phyloP scores from a whole-genome alignment of 805 yeast species.

The Komagataella ulmi region DNA sequence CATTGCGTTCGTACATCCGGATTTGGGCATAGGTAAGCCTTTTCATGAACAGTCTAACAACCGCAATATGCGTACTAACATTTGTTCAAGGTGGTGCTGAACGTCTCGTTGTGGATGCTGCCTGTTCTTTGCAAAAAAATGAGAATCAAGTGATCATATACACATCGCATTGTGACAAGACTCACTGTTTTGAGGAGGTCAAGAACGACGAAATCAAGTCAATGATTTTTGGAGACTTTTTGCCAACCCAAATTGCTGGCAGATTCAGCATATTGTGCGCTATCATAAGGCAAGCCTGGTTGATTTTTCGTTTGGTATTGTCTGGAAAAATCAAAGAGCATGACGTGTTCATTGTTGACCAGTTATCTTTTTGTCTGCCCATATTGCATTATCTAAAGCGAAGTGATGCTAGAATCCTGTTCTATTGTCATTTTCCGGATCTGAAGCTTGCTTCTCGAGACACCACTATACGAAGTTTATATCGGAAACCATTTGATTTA shows the following conservation, averaged over 20 bases:
- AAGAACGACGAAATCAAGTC: conserved; percentile 44
- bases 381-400: conserved; percentile 34
- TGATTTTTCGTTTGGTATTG: conserved; percentile 32
- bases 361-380: conserved; percentile 76
- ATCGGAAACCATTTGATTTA: conserved; percentile 74
- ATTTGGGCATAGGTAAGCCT: conserved; percentile 68
- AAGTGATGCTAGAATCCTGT: conserved; percentile 40
- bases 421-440: conserved; percentile 97
- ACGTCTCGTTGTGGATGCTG: conserved; percentile 91
- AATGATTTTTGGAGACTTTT: conserved; percentile 65
- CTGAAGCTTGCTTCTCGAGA: conserved; percentile 54
- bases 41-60: background rate
- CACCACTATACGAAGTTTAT: conserved; percentile 41
- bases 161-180: conserved; percentile 82
- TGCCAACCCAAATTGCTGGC: conserved; percentile 61
- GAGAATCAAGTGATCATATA: conserved; percentile 43
- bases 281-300: conserved; percentile 64
- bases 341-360: conserved; percentile 80
- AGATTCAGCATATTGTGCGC: conserved; percentile 74
- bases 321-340: conserved; percentile 32
- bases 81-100: conserved; percentile 65
- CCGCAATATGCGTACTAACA: background rate
- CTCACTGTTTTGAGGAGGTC: conserved; percentile 89
- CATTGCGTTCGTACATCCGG: conserved; percentile 89
- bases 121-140: conserved; percentile 63